Conservation (phyloP, 768 basidiomycete genomes). For the Suillus occidentalis region DNA sequence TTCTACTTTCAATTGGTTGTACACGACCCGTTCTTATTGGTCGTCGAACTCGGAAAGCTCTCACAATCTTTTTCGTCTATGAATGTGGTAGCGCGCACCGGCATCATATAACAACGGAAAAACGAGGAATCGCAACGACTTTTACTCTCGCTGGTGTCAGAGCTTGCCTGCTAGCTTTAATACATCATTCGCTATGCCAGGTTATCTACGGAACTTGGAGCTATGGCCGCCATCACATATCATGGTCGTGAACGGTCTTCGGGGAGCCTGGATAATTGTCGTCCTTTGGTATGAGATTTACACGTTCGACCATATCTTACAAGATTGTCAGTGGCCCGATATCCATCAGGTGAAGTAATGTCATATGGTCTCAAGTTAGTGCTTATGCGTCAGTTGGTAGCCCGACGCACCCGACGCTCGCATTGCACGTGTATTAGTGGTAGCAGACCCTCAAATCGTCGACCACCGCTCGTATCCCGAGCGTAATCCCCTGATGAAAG, state of each 20-base stretch:
- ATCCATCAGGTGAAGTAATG: conserved; percentile 26
- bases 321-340: conserved; percentile 65
- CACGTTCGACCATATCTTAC: conserved; percentile 49
- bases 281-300: conserved; percentile 73
- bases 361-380: conserved; percentile 17
- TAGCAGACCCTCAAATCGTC: conserved; percentile 88
- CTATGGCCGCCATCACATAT: conserved; percentile 16
- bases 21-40: neutral
- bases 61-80: neutral
- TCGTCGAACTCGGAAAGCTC: neutral
- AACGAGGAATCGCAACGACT: neutral
- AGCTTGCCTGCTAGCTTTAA: neutral
- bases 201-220: neutral
- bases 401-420: conserved; percentile 16
- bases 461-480: conserved; percentile 73
- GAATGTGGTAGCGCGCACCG: neutral
- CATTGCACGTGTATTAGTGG: conserved; percentile 51
- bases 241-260: conserved; percentile 46
- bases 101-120: neutral
- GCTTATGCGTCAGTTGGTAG: conserved; percentile 3
- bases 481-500: conserved; percentile 52
- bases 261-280: conserved; percentile 58
- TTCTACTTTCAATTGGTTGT: neutral
- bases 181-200: neutral
- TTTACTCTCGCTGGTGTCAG: neutral